phyloP scores from a whole-genome alignment of 2,329 filamentous ascomycete species.

The Fusarium sp. region DNA sequence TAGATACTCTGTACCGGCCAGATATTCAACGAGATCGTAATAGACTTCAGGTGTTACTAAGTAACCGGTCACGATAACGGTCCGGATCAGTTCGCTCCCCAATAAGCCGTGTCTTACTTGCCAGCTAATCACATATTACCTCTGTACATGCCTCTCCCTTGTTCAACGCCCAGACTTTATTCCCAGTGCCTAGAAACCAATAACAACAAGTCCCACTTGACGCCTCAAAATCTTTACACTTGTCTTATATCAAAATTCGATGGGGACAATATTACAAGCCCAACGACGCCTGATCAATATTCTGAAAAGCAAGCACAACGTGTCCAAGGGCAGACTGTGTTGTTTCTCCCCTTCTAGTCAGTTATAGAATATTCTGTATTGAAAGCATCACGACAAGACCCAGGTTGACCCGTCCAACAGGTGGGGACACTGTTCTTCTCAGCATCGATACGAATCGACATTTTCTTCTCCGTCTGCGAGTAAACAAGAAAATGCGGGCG shows the following conservation, averaged over 20 bases:
- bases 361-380: background rate
- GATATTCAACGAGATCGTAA: background rate
- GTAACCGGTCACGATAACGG: slow-evolving; percentile 8
- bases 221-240: slow-evolving; percentile 17
- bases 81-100: background rate
- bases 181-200: background rate
- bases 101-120: slow-evolving; percentile 22
- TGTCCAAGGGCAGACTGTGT: background rate
- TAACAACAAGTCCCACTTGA: slow-evolving; percentile 13
- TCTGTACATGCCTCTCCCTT: slow-evolving; percentile 32
- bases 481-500: slow-evolving; percentile 29
- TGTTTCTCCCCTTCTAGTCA: background rate
- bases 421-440: background rate
- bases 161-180: slow-evolving; percentile 23
- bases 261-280: background rate
- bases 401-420: slow-evolving; percentile 6
- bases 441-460: slow-evolving; percentile 3
- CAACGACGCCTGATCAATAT: slow-evolving; percentile 1
- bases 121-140: slow-evolving; percentile 13
- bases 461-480: background rate
- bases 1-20: background rate
- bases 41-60: background rate
- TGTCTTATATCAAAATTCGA: slow-evolving; percentile 5
- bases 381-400: slow-evolving; percentile 12
- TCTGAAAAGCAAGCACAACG: slow-evolving; percentile 1